Percentiles rank a stretch among this genome's conserved stretches.
Conservation (phyloP, 805 yeast species). For the Hyphopichia homilentoma region DNA sequence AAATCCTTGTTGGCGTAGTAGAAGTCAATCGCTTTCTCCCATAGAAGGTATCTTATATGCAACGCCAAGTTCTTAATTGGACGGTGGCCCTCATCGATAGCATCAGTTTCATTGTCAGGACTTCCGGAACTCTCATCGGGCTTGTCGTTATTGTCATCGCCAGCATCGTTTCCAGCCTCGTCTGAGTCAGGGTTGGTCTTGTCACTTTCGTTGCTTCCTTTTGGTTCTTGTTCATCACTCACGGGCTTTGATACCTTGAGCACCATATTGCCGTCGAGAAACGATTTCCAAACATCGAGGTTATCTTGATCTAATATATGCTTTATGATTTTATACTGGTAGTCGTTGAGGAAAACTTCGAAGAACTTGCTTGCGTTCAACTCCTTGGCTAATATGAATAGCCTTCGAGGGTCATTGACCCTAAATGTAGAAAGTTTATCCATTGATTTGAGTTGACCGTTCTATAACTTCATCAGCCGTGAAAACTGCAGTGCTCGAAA, state of each 20-base stretch:
- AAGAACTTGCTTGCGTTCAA: slow-evolving; percentile 29
- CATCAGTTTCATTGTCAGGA: slow-evolving; percentile 34
- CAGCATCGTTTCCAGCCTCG: slow-evolving; percentile 15
- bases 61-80: slow-evolving; percentile 45
- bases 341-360: slow-evolving; percentile 30
- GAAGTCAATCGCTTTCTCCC: slow-evolving; percentile 65
- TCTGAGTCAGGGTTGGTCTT: slow-evolving; percentile 19
- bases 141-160: slow-evolving; percentile 23
- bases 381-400: slow-evolving; percentile 33
- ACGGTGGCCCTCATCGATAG: slow-evolving; percentile 41
- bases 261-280: slow-evolving; percentile 37
- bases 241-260: slow-evolving; percentile 14
- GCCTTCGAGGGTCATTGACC: slow-evolving; percentile 24
- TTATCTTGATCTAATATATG: slow-evolving; percentile 27
- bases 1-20: slow-evolving; percentile 26
- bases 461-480: too few species aligned
- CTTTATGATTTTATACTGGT: slow-evolving; percentile 29
- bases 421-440: slow-evolving; percentile 37
- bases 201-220: slow-evolving; percentile 3
- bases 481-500: too few species aligned
- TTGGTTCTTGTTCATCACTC: slow-evolving; percentile 6
- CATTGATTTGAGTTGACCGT: slow-evolving; percentile 17
- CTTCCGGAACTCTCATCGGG: slow-evolving; percentile 37
- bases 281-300: slow-evolving; percentile 30
- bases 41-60: slow-evolving; percentile 62